Evolutionary conservation across 1,284 basidiomycete genomes (phyloP), one percentile per base, ranked within the genome.

Genomic region (Moniliella sp.): DNA sequence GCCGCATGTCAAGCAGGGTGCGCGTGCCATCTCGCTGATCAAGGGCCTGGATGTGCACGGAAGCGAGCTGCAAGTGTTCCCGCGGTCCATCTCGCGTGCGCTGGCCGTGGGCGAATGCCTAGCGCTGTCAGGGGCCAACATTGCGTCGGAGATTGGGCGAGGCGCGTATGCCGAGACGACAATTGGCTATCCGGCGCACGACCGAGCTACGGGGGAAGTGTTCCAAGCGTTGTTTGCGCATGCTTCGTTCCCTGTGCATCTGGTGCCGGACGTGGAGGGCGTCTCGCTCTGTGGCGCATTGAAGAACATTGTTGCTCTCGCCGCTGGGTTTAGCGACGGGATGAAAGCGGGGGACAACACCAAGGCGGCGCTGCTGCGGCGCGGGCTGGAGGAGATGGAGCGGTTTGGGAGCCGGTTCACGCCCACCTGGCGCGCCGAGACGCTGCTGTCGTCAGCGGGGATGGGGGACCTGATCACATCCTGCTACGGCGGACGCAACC

Each of bases 391-490:
- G 37, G 61, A 62, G 40, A 62, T 62, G 61, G 57, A 57, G 35
- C 43, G 52, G 15, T 65, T 65, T 52, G 64, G 65, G 35, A 61
- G 64, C 34, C 67, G 70, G 45, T 70, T 70, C 61, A 70, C 70
- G 50, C 48, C 63, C 1, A 61, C 64, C 30, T 63, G 67, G n/a
- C n/a, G 67, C 46, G 57, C 64, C 3, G 65, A 66, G 34, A 69
- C 68, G 0, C 70, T 70, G 46, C 40, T 59, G 60, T 58, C 64
- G 45, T n/a, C n/a, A n/a, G 67, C 69, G 1, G 69, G 69, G 28
- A 62, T 71, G 15, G 69, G 69, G 5, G 69, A 71, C 56, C 56
- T 71, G 16, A 70, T 71, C 51, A 70, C 69, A 3, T 68, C 67
- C 5, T 69, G 67, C 32, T 61, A 70, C 13, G 69, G 69, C 13